phyloP scores from a whole-genome alignment of 495 filamentous ascomycete genomes.

The Tirmania nivea region DNA sequence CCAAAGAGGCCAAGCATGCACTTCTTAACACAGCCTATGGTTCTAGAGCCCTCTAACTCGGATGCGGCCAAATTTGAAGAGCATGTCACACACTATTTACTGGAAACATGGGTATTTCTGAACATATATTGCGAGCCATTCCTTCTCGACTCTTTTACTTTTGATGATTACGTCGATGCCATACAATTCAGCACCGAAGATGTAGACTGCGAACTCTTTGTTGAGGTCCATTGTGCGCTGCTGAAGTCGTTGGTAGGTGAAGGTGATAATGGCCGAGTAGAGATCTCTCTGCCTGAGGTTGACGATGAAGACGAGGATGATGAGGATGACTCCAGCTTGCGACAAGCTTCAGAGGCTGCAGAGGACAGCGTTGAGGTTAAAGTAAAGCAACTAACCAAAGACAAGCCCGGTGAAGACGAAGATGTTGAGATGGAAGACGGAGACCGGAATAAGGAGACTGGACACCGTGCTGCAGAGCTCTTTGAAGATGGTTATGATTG shows the following conservation, averaged over 20 bases:
- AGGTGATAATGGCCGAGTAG: conserved; percentile 48
- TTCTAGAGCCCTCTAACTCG: neutral
- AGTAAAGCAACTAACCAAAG: neutral
- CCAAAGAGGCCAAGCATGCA: conserved; percentile 48
- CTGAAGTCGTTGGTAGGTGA: conserved; percentile 68
- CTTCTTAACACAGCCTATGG: conserved; percentile 29
- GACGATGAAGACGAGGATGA: conserved; percentile 45
- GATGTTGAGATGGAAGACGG: conserved; percentile 24
- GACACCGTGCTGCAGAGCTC: conserved; percentile 64
- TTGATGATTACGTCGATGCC: conserved; percentile 86
- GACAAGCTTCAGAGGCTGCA: conserved; percentile 1
- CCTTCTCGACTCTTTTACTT: conserved; percentile 84
- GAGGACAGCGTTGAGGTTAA: conserved; percentile 18
- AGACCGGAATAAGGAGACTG: conserved; percentile 17
- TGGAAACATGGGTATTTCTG: conserved; percentile 87
- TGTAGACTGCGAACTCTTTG: conserved; percentile 64
- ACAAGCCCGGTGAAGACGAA: conserved; percentile 22
- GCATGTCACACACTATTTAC: conserved; percentile 19
- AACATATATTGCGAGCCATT: conserved; percentile 92
- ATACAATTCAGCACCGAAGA: conserved; percentile 59
- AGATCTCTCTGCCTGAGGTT: conserved; percentile 56
- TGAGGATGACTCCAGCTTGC: conserved; percentile 32
- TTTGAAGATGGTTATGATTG: conserved; percentile 44
- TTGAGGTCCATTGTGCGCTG: conserved; percentile 77
- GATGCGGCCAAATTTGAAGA: neutral